Percentiles rank a stretch among this genome's conserved stretches.
Conservation (phyloP, 139 green algal genomes). For the Micractinium sp. region DNA sequence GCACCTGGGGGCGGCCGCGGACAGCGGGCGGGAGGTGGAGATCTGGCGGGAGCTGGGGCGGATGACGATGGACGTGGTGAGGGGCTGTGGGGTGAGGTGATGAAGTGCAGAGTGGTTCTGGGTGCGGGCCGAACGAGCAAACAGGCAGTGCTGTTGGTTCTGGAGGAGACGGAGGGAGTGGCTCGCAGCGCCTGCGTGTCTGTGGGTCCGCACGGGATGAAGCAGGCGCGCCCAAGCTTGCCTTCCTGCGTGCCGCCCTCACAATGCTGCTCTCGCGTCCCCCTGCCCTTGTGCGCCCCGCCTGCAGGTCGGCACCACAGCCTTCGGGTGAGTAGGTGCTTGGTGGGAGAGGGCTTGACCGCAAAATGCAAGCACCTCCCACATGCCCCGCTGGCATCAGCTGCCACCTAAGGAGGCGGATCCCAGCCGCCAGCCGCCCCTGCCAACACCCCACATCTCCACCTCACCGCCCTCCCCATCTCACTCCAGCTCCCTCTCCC, state of each 20-base stretch:
- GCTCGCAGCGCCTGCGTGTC: background rate
- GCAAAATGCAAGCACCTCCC: background rate
- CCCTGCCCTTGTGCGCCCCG: background rate
- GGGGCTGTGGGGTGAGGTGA: too few relatives aligned
- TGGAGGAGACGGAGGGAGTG: too few relatives aligned
- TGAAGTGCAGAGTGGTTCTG: too few relatives aligned
- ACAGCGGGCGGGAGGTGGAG: background rate
- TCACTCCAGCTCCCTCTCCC: too few relatives aligned
- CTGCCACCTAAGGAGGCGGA: too few relatives aligned
- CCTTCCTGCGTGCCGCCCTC: background rate
- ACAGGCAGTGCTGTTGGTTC: too few relatives aligned
- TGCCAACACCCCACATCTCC: too few relatives aligned
- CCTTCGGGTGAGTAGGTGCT: background rate
- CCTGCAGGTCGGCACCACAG: background rate
- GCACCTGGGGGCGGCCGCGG: background rate
- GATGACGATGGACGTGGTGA: constrained; percentile 23
- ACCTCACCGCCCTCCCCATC: too few relatives aligned
- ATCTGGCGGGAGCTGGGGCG: background rate
- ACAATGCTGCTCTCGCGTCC: background rate
- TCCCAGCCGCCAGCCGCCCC: too few relatives aligned
- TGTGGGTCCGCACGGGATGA: background rate
- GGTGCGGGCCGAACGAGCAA: too few relatives aligned
- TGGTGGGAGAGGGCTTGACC: background rate
- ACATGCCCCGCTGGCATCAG: too few relatives aligned
- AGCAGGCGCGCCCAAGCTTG: background rate